Percentiles rank a stretch among this genome's conserved stretches.
Conservation (phyloP, 2,329 filamentous ascomycete genomes). For the Simplicillium sp. region DNA sequence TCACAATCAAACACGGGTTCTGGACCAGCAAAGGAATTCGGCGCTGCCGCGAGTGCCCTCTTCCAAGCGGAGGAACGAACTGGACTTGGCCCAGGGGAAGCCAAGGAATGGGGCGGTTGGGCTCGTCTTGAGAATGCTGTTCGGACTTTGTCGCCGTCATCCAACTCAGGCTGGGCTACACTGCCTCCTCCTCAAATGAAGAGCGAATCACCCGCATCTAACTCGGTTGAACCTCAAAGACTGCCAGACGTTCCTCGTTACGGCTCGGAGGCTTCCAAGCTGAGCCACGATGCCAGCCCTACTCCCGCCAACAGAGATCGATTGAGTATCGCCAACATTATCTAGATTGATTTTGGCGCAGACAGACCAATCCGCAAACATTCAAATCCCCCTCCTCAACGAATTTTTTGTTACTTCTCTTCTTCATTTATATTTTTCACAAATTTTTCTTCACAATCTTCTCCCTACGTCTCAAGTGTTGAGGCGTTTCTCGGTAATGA, state of each 20-base stretch:
- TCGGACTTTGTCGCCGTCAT: slow-evolving; percentile 19
- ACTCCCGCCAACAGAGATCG: slow-evolving; percentile 18
- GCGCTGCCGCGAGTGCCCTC: slow-evolving; percentile 24
- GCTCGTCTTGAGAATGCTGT: slow-evolving; percentile 51
- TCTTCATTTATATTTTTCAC: background rate
- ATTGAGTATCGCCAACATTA: slow-evolving; percentile 36
- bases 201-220: slow-evolving; percentile 17
- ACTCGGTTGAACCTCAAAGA: slow-evolving; percentile 8
- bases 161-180: slow-evolving; percentile 21
- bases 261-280: slow-evolving; percentile 13
- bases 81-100: slow-evolving; percentile 45
- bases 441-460: background rate
- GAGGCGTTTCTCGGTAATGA: no score
- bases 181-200: slow-evolving; percentile 23
- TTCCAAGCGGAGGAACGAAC: slow-evolving; percentile 38
- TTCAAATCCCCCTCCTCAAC: no score
- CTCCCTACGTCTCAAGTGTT: background rate
- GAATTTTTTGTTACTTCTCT: background rate
- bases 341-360: slow-evolving; percentile 14
- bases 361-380: no score
- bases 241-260: slow-evolving; percentile 20
- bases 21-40: slow-evolving; percentile 8
- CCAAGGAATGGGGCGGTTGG: slow-evolving; percentile 74
- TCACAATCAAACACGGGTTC: slow-evolving; percentile 15
- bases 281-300: slow-evolving; percentile 12